These are phyloP conservation scores for Byssothecium circinans DNA, from an alignment of 2,329 filamentous ascomycete species.

Conservation along the genomic window DNA sequence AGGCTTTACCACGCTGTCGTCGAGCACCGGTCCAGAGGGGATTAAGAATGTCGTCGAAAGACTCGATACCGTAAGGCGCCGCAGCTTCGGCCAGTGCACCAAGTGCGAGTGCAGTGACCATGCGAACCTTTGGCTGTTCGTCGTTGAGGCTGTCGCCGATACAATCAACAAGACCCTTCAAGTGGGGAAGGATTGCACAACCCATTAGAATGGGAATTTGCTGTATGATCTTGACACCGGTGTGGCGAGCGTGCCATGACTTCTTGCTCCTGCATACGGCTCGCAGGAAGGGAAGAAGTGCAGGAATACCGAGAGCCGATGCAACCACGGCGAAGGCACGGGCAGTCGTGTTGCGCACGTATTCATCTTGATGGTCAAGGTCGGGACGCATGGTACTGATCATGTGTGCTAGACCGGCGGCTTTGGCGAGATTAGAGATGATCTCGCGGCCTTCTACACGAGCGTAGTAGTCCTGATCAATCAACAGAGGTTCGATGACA, in stretches of 20 bases:
- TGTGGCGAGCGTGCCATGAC: slow-evolving; percentile 97
- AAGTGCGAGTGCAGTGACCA: slow-evolving; percentile 92
- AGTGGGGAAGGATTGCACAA: slow-evolving; percentile 89
- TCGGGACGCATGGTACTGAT: slow-evolving; percentile 99
- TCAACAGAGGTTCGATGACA: slow-evolving; percentile 97
- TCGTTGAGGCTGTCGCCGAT: slow-evolving; percentile 95
- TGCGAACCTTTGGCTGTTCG: slow-evolving; percentile 96
- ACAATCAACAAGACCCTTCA: slow-evolving; percentile 95
- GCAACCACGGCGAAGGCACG: slow-evolving; percentile 96
- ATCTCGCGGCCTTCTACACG: slow-evolving; percentile 98
- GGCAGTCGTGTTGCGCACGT: slow-evolving; percentile 96
- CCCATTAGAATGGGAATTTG: slow-evolving; percentile 99
- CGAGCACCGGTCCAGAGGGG: slow-evolving; percentile 95
- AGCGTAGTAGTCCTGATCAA: slow-evolving; percentile 99
- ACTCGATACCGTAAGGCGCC: slow-evolving; percentile 98
- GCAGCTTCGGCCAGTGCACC: slow-evolving; percentile 94
- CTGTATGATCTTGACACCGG: slow-evolving; percentile 98
- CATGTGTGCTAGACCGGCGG: slow-evolving; percentile 96
- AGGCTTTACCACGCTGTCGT: slow-evolving; percentile 93
- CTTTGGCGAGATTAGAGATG: slow-evolving; percentile 96
- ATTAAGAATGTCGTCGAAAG: slow-evolving; percentile 96
- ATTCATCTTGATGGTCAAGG: slow-evolving; percentile 97
- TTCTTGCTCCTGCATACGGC: slow-evolving; percentile 98
- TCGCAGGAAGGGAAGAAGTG: slow-evolving; percentile 88
- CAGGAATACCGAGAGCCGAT: slow-evolving; percentile 92